phyloP scores from a whole-genome alignment of 257 asterid genomes.

The Osmanthus fragrans region DNA sequence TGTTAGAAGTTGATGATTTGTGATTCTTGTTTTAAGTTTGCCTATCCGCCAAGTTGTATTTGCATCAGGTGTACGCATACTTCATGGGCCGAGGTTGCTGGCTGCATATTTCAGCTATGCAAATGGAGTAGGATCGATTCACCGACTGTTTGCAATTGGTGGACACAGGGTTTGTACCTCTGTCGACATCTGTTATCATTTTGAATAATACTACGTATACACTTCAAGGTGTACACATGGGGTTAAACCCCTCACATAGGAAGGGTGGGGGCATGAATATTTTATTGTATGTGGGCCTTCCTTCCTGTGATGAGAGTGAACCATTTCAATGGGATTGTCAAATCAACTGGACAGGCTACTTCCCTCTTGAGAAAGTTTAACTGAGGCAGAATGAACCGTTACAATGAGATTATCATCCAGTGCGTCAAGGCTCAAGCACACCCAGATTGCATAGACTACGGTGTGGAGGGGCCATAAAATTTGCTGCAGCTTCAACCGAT shows the following conservation, averaged over 20 bases:
- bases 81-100: no score
- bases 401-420: constrained; percentile 55
- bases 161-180: no score
- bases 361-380: constrained; percentile 56
- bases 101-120: neutral
- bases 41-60: no score
- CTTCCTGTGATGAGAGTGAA: no score
- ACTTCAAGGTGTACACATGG: no score
- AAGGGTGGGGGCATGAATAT: no score
- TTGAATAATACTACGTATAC: no score
- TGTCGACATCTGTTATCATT: no score
- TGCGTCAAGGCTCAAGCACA: constrained; percentile 50
- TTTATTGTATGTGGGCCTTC: no score
- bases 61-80: neutral
- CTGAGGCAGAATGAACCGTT: constrained; percentile 89
- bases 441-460: constrained; percentile 58
- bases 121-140: neutral
- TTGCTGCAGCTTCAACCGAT: constrained; percentile 65
- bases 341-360: constrained; percentile 16
- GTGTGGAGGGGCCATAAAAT: constrained; percentile 60
- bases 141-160: no score
- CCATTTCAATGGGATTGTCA: no score
- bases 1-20: neutral
- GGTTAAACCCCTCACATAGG: no score
- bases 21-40: neutral